Evolutionary conservation across 1,139 yeast genomes (phyloP), one percentile per base, ranked within the genome.

Genomic region (Sugiyamaella paludigena): DNA sequence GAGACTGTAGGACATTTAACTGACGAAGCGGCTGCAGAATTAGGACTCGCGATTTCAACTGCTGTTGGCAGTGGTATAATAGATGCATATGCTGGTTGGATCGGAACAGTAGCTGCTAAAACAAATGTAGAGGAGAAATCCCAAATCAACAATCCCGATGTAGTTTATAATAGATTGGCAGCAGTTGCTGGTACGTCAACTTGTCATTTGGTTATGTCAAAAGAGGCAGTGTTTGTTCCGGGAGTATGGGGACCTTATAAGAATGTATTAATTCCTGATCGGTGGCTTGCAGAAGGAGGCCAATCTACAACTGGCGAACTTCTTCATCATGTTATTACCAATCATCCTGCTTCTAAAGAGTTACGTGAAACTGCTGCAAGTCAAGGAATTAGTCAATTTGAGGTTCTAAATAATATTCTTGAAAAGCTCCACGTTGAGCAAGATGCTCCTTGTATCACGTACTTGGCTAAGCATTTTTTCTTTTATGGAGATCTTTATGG

Each of bases 231-330:
- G 43, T 91, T 92, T 66, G 98, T 92, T 11, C 81, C 88, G 43
- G 98, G 98, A 50, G 97, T 92, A 31, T 92, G 98, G 98, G 98
- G 98, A 16, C 98, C 98, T 2, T 92, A 92, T 70, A 79, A 89
- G 61, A 96, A 91, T 66, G 96, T 87, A 9, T 77, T 92, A 74
- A 87, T 94, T 15, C 86, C 87, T 33, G 89, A 83, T 10, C 84
- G 77, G 62, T 92, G 98, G 98, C 77, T 89, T 60, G 96, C 98
- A n/a, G 98, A 92, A 71, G 98, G 98, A 63, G 98, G 98, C 15
- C 98, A 92, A 69, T 85, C 95, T 16, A 86, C 96, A 64, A 92
- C 98, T 1, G 98, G 98, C 57, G 96, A 95, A 33, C 76, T 92
- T 45, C 76, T 92, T 59, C 94, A 92, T 2, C 96, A 88, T 68